Evolutionary conservation across 768 basidiomycete genomes (phyloP), one percentile per base, ranked within the genome.

Genomic region (Cyathus striatus): DNA sequence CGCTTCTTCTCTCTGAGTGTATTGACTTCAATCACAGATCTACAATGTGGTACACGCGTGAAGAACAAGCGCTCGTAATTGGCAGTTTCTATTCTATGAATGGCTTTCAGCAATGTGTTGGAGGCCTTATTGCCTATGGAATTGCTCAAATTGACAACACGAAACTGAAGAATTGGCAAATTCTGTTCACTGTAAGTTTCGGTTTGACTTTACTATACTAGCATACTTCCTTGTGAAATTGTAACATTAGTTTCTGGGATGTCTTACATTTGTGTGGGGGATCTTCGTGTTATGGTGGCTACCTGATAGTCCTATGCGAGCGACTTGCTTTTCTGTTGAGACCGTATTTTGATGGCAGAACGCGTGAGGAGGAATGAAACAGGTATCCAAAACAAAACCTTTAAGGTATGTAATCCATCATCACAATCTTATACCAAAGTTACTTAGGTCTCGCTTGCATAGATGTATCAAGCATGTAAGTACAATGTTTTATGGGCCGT

Each of bases 41-140:
- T 6, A 68, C 71, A 23, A 73, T 76, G 73, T 76, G 72, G 65
- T 76, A 75, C 48, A 72, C 66, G 7, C 64, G 73, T 21, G 69
- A 69, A 14, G 75, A 76, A 48, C 73, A 76, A 45, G 70, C 69
- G 7, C 60, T 72, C 33, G 65, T 70, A 17, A 70, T 72, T 35
- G 66, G 69, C 1, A 56, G 63, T 12, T 73, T 70, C 41, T 71
- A 70, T 49, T 66, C 66, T 10, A 72, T 72, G 70, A 73, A 72
- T 45, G 70, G 66, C 2, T 67, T 71, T 47, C 70, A 73, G 45
- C 70, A 72, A 46, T 71, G 68, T 33, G 70, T 77, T 7, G 69
- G 71, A 20, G 75, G 75, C 14, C 50, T 76, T 7, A 66, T 78
- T 25, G 72, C 71, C 0, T 78, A 70, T 44, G 74, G 75, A 12